Evolutionary conservation across 805 yeast genomes (phyloP).

Genomic region (Cyberlindnera mrakii): DNA sequence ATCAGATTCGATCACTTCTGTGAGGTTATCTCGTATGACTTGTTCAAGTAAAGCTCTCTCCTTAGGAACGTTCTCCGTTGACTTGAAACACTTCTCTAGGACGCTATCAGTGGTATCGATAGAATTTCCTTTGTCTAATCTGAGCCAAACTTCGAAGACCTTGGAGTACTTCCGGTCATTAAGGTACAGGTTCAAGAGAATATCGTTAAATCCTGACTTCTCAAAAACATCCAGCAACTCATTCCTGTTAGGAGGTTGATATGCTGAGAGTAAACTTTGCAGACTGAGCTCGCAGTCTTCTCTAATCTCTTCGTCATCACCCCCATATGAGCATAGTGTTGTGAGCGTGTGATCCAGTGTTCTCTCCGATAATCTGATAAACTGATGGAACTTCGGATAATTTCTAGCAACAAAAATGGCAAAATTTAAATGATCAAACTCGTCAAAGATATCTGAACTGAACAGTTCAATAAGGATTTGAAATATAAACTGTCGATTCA

Average conservation of each 20-base stretch:
- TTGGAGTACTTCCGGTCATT: conserved; percentile 46
- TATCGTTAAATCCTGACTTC: conserved; percentile 50
- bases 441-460: conserved; percentile 29
- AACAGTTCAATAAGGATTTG: conserved; percentile 63
- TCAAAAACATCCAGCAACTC: conserved; percentile 44
- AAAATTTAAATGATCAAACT: conserved; percentile 30
- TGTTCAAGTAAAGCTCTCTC: conserved; percentile 15
- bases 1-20: conserved; percentile 24
- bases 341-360: conserved; percentile 42
- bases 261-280: conserved; percentile 61
- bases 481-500: conserved; percentile 72
- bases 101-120: conserved; percentile 23
- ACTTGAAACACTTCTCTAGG: conserved; percentile 21
- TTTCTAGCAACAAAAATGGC: conserved; percentile 75
- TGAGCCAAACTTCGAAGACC: conserved; percentile 49
- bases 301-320: conserved; percentile 23
- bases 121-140: conserved; percentile 22
- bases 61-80: conserved; percentile 15
- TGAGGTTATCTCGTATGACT: conserved; percentile 12
- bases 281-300: conserved; percentile 73
- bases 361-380: conserved; percentile 63
- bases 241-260: conserved; percentile 51
- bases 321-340: conserved; percentile 39
- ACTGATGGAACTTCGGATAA: conserved; percentile 81
- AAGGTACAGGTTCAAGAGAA: conserved; percentile 51